Evolutionary conservation across 257 asterid species (phyloP).

Genomic region (Verbena officinalis): DNA sequence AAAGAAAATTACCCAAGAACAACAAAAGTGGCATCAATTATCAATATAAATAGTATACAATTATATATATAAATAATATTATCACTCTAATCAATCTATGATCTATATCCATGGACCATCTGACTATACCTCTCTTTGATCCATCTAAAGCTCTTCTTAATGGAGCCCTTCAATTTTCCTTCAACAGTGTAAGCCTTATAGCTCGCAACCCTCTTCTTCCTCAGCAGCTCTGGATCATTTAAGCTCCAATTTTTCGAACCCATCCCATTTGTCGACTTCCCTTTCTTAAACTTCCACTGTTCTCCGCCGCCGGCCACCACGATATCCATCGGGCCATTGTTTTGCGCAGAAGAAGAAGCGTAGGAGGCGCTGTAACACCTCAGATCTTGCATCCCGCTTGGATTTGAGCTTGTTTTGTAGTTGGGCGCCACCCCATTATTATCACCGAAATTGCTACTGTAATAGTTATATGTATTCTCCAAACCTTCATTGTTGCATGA

Average conservation of each 20-base stretch:
- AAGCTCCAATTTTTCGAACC: slow-evolving; percentile 61
- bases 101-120: slow-evolving; percentile 51
- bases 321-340: slow-evolving; percentile 42
- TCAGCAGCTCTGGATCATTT: slow-evolving; percentile 72
- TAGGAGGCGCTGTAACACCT: slow-evolving; percentile 74
- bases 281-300: slow-evolving; percentile 65
- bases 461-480: slow-evolving; percentile 29
- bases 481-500: slow-evolving; percentile 42
- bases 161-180: slow-evolving; percentile 75
- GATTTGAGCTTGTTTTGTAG: slow-evolving; percentile 36
- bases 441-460: slow-evolving; percentile 18
- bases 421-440: slow-evolving; percentile 19
- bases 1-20: not conserved
- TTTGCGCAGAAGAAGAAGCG: slow-evolving; percentile 46
- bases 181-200: slow-evolving; percentile 77
- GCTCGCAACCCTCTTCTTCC: slow-evolving; percentile 85
- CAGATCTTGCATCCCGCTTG: slow-evolving; percentile 64
- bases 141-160: slow-evolving; percentile 75
- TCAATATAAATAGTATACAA: not conserved
- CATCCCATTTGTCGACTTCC: slow-evolving; percentile 56
- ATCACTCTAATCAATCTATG: slow-evolving; percentile 15
- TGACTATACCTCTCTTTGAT: slow-evolving; percentile 55
- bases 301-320: slow-evolving; percentile 45
- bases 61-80: not conserved
- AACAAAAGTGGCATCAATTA: slow-evolving; percentile 6